Base-by-base conservation (phyloP, 495 filamentous ascomycete species). In the Talaromyces wortmannii region DNA sequence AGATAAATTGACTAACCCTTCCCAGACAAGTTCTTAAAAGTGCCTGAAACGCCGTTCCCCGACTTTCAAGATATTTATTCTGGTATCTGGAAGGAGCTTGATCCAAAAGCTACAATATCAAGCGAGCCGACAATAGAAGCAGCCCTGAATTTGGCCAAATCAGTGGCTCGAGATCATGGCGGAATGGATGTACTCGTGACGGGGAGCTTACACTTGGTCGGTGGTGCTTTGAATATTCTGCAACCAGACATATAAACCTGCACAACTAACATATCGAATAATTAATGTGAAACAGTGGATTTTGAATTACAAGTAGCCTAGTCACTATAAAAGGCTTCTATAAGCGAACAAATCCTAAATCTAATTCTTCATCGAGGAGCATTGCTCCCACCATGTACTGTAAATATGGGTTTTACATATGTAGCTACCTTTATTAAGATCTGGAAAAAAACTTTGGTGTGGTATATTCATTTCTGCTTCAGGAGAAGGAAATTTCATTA, bases 201-300 rank as follows among this genome's bases (percentile, higher is more conserved):
- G 12, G 84, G 84, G 7, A 86, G 84, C 58, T 67, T 85, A 23
- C 78, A 85, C 61, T 66, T 86, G 16, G 78, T 86, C 10, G 82
- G 83, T 1, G 80, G 78, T 7, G 82, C 82, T 15, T 65, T 86
- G 57, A 60, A 62, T 30, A 31, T 71, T 17, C 40, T 76, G 45
- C 55, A 58, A 48, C 57, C 61, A 32, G 55, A 64, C 16, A 51
- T 18, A 2, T 56, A 40, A 23, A 1, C 4, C 23, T 23, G 4
- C 4, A 4, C 23, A 23, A n/a, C n/a, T n/a, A n/a, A 23, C 23
- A 23, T 23, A 23, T 23, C 1, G 23, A 23, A 2, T 23, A 23
- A 23, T 23, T 4, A 23, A 23, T 1, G 23, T 23, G 4, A 1
- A 23, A 23, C 23, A 23, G 2, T 23, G 23, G 4, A 23, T 23